Percentiles rank a stretch among this genome's conserved stretches.
These are phyloP conservation scores for Aureobasidium leucospermi DNA, from an alignment of 2,329 filamentous ascomycete species.

Conservation along the genomic window DNA sequence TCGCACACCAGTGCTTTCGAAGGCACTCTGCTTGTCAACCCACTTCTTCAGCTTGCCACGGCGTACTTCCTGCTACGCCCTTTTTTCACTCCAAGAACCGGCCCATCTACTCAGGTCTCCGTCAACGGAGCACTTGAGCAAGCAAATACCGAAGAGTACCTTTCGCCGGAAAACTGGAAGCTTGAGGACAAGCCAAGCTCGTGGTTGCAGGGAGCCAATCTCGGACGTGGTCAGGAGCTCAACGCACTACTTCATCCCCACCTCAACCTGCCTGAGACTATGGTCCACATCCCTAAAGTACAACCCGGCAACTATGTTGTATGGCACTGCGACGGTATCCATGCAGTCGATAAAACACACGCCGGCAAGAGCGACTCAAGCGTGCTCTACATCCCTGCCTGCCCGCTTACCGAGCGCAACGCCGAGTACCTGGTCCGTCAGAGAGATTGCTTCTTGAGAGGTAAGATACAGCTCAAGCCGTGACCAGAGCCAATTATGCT, in stretches of 20 bases:
- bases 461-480: constrained; percentile 24
- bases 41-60: constrained; percentile 65
- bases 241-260: constrained; percentile 60
- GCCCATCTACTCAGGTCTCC: constrained; percentile 27
- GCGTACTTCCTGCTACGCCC: constrained; percentile 76
- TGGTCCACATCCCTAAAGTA: constrained; percentile 64
- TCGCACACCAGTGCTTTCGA: constrained; percentile 64
- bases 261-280: constrained; percentile 56
- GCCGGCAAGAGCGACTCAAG: constrained; percentile 35
- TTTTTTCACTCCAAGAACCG: constrained; percentile 60
- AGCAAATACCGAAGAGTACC: constrained; percentile 38
- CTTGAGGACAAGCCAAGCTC: constrained; percentile 48
- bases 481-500: not conserved
- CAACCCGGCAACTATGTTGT: constrained; percentile 67
- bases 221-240: constrained; percentile 63
- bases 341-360: constrained; percentile 70
- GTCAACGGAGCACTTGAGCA: constrained; percentile 26
- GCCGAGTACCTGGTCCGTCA: constrained; percentile 62
- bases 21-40: constrained; percentile 77
- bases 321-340: constrained; percentile 64
- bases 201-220: constrained; percentile 62
- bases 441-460: constrained; percentile 56
- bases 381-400: constrained; percentile 65
- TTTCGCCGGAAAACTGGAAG: constrained; percentile 53
- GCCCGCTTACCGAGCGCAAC: constrained; percentile 66